These are phyloP conservation scores for Citrullus colocynthis DNA, from an alignment of 306 rosid species.

Conservation along the genomic window DNA sequence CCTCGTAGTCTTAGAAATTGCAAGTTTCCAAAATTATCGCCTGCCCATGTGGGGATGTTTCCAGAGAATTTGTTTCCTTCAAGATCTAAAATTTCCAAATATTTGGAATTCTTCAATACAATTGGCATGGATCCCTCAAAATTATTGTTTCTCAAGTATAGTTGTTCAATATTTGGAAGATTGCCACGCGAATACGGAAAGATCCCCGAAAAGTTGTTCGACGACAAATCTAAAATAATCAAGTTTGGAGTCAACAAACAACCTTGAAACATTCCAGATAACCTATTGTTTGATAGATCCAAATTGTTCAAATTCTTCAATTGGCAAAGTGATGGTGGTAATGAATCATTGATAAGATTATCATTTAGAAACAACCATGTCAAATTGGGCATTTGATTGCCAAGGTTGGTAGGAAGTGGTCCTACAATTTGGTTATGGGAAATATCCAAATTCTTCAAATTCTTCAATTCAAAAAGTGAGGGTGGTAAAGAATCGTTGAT, in stretches of 20 bases:
- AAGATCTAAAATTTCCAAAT: neutral
- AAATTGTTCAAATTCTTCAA: neutral
- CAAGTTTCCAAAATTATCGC: neutral
- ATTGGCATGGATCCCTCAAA: constrained; percentile 4
- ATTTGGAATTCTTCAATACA: neutral
- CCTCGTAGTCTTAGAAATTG: neutral
- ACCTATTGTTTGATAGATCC: neutral
- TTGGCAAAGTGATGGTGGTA: neutral
- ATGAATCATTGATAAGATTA: neutral
- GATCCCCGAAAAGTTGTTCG: neutral
- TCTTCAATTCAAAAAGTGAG: neutral
- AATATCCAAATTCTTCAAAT: neutral
- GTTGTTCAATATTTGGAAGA: too few species aligned
- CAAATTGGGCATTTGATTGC: neutral
- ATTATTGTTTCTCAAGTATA: neutral
- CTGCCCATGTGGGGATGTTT: neutral
- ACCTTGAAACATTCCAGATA: neutral
- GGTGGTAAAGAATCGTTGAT: neutral
- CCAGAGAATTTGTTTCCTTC: neutral
- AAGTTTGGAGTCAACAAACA: neutral
- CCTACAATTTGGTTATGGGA: neutral
- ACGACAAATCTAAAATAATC: neutral
- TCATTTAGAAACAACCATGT: neutral
- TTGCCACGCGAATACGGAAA: neutral
- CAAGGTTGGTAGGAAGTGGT: neutral